Base-by-base conservation (phyloP, 345 rosid species). In the Pistacia integerrima region DNA sequence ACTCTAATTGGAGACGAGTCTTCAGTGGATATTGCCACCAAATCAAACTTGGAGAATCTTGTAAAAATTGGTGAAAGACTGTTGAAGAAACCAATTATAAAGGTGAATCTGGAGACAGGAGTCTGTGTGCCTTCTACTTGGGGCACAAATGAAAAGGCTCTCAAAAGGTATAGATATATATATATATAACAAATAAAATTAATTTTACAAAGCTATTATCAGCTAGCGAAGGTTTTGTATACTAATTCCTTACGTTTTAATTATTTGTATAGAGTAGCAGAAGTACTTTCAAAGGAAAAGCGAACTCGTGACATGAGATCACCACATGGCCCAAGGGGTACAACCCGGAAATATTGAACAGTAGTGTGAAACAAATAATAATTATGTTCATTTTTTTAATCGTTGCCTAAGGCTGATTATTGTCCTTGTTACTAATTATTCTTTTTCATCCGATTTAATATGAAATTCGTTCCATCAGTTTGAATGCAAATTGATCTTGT, bases 21-120 rank as follows among this genome's bases (percentile, higher is more conserved):
- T 14, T 83, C 88, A 1, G 85, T 85, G 36, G 95, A 91, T 76
- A 49, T 87, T 28, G 84, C 93, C 8, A 89, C 90, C 2, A 64
- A 77, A 9, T 84, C 85, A 12, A 89, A 89, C 78, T 74, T 90
- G 35, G 78, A 86, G n/a, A 59, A 77, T 59, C 81, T 91, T 0
- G 83, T 69, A 9, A 85, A 82, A 82, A 83, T 77, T 11, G 95
- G 90, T 55, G 83, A 85, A 17, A 73, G 81, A n/a, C 74, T 91
- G 69, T 75, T 88, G 52, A 89, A 83, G 76, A 85, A 89, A 78
- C 85, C 72, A 55, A 84, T 91, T 20, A 70, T 84, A 4, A 81
- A 72, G 78, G 93, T 88, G 22, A 85, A 89, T 76, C 73, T 88
- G 38, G 85, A 83, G 8, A 85, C 64, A 0, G 93, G 93, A 3